Evolutionary conservation across 2,329 filamentous ascomycete species (phyloP).

Genomic region (Cladobotryum protrusum): DNA sequence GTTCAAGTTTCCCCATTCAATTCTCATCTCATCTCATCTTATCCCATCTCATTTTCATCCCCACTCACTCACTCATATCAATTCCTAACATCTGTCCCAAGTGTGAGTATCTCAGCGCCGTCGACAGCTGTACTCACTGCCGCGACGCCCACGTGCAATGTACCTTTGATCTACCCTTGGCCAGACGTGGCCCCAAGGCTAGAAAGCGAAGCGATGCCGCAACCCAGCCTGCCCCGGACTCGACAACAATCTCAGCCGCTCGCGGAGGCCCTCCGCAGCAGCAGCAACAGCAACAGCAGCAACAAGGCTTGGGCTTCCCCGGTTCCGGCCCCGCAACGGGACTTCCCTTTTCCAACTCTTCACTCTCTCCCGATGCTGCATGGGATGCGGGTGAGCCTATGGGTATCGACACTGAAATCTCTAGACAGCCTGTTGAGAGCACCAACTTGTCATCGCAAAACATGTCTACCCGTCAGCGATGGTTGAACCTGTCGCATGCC

Average conservation of each 20-base stretch:
- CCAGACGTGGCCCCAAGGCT: conserved; percentile 33
- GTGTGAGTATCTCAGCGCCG: conserved; percentile 22
- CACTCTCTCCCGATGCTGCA: conserved; percentile 9
- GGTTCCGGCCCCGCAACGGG: conserved; percentile 5
- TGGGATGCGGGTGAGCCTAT: conserved; percentile 10
- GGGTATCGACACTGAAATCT: conserved; percentile 7
- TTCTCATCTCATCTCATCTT: background rate
- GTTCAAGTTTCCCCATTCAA: background rate
- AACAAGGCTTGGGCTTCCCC: conserved; percentile 1
- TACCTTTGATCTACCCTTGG: conserved; percentile 33
- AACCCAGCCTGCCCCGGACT: conserved; percentile 13
- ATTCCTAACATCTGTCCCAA: conserved; percentile 11
- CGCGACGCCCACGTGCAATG: conserved; percentile 26
- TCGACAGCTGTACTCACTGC: conserved; percentile 27
- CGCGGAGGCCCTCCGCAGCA: conserved; percentile 1
- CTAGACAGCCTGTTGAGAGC: conserved; percentile 6
- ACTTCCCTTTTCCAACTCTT: conserved; percentile 7
- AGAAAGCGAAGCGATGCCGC: conserved; percentile 16
- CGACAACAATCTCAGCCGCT: conserved; percentile 7
- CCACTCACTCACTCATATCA: conserved; percentile 3
- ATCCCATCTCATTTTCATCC: background rate
- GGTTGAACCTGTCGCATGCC: conserved; percentile 21
- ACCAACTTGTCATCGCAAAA: conserved; percentile 6
- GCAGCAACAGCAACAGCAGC: background rate
- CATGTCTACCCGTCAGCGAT: conserved; percentile 22